Conservation (phyloP, 768 basidiomycete species). For the Suillus lakei region DNA sequence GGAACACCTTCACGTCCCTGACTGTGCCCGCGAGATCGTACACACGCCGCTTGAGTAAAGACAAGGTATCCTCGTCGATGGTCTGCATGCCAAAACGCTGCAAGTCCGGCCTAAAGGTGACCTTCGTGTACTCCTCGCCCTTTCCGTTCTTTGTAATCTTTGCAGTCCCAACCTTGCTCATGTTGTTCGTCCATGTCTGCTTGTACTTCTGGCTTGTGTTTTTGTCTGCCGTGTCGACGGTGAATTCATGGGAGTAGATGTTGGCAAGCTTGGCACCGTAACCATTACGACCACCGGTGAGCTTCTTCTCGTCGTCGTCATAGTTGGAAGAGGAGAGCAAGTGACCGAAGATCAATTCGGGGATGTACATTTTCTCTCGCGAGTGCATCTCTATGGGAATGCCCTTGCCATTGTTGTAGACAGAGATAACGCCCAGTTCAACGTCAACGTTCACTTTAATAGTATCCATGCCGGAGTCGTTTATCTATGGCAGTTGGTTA, state of each 20-base stretch:
- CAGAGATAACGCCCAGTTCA: slow-evolving; percentile 85
- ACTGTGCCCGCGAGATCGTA: slow-evolving; percentile 98
- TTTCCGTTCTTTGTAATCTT: slow-evolving; percentile 93
- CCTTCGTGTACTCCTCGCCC: slow-evolving; percentile 89
- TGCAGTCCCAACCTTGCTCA: slow-evolving; percentile 83
- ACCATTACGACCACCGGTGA: slow-evolving; percentile 98
- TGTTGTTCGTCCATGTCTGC: slow-evolving; percentile 94
- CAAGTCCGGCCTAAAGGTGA: slow-evolving; percentile 93
- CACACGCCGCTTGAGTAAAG: slow-evolving; percentile 90
- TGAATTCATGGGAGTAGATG: slow-evolving; percentile 97
- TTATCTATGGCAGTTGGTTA: slow-evolving; percentile 63
- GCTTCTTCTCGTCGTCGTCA: slow-evolving; percentile 98
- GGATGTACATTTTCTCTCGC: slow-evolving; percentile 93
- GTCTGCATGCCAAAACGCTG: slow-evolving; percentile 88
- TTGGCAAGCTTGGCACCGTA: slow-evolving; percentile 98
- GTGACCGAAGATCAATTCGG: slow-evolving; percentile 96
- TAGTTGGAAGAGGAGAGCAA: slow-evolving; percentile 95
- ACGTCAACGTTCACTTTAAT: slow-evolving; percentile 88
- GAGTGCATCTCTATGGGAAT: slow-evolving; percentile 97
- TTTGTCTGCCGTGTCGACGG: slow-evolving; percentile 93
- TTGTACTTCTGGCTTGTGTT: slow-evolving; percentile 87
- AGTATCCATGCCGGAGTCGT: slow-evolving; percentile 89
- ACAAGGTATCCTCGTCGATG: slow-evolving; percentile 91
- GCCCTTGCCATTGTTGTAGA: slow-evolving; percentile 94
- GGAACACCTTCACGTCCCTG: slow-evolving; percentile 89